A percentile compares a stretch with the other conserved stretches of the same genome.
These are phyloP conservation scores for Gracilaria domingensis DNA, from an alignment of 23 red algal species.

Conservation along the genomic window DNA sequence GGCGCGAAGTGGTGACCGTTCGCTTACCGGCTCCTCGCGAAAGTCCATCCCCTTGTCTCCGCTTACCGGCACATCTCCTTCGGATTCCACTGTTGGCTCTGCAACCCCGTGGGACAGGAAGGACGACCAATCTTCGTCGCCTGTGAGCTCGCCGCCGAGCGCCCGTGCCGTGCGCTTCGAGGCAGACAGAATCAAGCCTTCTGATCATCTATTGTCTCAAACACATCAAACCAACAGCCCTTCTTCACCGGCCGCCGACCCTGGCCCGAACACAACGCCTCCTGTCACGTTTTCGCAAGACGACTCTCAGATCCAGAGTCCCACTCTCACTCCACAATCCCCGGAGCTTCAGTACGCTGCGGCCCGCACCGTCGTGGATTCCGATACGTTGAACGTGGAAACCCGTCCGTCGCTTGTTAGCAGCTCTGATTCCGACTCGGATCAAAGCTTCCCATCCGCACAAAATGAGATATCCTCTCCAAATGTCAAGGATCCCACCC, in stretches of 20 bases:
- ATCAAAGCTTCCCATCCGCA: conserved; percentile 19
- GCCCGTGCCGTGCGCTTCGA: conserved; percentile 19
- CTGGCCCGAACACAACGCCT: neutral
- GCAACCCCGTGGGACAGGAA: neutral
- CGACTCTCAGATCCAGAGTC: conserved; percentile 20
- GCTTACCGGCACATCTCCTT: conserved; percentile 4
- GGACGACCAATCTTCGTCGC: neutral
- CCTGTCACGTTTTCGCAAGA: neutral
- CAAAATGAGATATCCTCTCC: conserved; percentile 30
- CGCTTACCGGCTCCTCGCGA: conserved; percentile 5
- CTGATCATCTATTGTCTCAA: conserved; percentile 1
- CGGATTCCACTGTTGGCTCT: conserved; percentile 18
- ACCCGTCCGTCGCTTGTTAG: neutral
- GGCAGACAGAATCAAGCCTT: neutral
- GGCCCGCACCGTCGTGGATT: neutral
- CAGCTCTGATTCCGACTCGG: conserved; percentile 35
- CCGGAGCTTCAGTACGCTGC: neutral
- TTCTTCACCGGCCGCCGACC: neutral
- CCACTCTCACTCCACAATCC: neutral
- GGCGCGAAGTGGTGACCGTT: neutral
- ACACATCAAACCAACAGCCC: neutral
- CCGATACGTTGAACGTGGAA: neutral
- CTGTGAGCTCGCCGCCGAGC: neutral
- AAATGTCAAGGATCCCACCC: conserved; percentile 15
- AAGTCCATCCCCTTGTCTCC: conserved; percentile 24